phyloP scores from a whole-genome alignment of 164 flowering plant species.

The Nelumbo lutea region DNA sequence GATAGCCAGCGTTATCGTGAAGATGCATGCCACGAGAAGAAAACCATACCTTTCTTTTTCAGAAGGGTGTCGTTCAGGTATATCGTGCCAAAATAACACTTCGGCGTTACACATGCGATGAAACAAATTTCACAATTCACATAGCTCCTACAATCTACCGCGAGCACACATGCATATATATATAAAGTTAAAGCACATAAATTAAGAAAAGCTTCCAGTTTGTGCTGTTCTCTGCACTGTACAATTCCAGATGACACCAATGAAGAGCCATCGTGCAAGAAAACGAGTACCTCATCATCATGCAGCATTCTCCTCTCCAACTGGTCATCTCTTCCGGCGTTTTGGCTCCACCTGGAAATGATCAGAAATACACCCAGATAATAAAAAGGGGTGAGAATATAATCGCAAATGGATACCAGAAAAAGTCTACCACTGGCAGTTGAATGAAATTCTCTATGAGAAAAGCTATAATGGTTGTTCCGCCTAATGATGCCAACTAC shows the following conservation, averaged over 20 bases:
- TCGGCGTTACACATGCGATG: constrained; percentile 4
- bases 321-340: constrained; percentile 44
- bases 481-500: neutral
- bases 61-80: no score
- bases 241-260: constrained; percentile 46
- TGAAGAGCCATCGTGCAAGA: constrained; percentile 15
- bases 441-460: neutral
- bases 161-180: constrained; percentile 9
- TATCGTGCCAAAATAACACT: no score
- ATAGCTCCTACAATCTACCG: neutral
- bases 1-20: no score
- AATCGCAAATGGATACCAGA: neutral
- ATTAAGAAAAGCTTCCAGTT: constrained; percentile 22
- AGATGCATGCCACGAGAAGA: no score
- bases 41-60: no score
- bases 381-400: neutral
- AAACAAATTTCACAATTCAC: neutral
- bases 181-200: constrained; percentile 13
- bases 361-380: neutral
- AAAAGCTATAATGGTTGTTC: neutral
- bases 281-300: constrained; percentile 10
- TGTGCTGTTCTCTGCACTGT: constrained; percentile 54
- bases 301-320: constrained; percentile 1
- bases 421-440: neutral
- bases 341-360: constrained; percentile 44